Base-by-base conservation (phyloP, 805 yeast genomes). In the Nakazawaea ambrosiae region DNA sequence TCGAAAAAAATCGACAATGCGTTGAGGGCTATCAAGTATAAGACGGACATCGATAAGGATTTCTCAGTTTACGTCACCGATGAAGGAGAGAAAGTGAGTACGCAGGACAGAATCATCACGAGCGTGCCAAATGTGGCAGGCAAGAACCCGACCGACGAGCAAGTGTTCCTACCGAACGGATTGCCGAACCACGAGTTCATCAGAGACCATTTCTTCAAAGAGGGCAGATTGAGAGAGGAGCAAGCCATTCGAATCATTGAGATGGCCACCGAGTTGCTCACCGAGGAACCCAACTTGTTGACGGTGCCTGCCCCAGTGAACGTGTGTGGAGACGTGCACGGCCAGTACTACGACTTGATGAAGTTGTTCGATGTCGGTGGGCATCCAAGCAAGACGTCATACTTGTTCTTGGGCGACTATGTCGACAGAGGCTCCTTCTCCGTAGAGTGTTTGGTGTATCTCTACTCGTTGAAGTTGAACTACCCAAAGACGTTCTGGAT, bases 241-340 rank as follows among this genome's bases (percentile, higher is more conserved):
- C 97, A 90, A 55, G 86, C 85, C 0, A 49, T 79, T 31, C 65
- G 65, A 31, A 89, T 90, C 37, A 54, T 90, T 29, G 54, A 63
- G 15, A 66, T 65, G 57, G 94, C 94, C 7, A 78, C 88, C 0
- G 65, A 64, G 17, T 55, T 79, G 6, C 66, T 92, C 40, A 55
- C 69, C 11, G 54, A 60, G 27, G 97, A 90, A 52, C 94, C 96
- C 5, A 90, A 84, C 49, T 54, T 90, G 48, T 63, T 90, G 36
- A 69, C 70, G 15, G 82, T 92, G 2, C 89, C 88, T 3, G 94
- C 96, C 0, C 98, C 97, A 1, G 85, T 90, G 2, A 89, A 96
- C 0, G 88, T 90, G 3, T 88, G 97, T 63, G 98, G 98, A 40
- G 97, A 90, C 60, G 73, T 89, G n/a, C 97, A 90, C 59, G 98